Conservation (phyloP, 164 flowering plant species). For the Macadamia tetraphylla region DNA sequence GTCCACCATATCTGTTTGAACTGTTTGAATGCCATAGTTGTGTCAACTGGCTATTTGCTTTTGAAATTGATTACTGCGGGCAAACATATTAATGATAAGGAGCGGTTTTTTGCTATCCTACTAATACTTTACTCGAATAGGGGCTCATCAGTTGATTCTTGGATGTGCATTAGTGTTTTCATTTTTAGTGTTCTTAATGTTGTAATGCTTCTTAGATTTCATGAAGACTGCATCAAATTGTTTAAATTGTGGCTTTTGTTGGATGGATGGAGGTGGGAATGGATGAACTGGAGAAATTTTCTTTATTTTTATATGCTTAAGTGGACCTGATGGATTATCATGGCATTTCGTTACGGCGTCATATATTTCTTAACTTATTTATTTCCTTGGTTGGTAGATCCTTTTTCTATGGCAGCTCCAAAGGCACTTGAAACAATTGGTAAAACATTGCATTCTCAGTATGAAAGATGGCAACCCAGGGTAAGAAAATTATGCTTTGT, state of each 20-base stretch:
- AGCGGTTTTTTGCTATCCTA: too few relatives aligned
- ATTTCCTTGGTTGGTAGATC: slow-evolving; percentile 49
- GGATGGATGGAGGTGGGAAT: neutral
- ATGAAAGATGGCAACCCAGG: slow-evolving; percentile 98
- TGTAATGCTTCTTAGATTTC: neutral
- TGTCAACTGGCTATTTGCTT: too few relatives aligned
- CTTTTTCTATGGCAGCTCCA: slow-evolving; percentile 86
- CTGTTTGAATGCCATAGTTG: too few relatives aligned
- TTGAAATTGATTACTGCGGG: too few relatives aligned
- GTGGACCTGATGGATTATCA: neutral
- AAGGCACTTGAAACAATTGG: slow-evolving; percentile 92
- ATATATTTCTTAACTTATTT: neutral
- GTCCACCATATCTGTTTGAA: too few relatives aligned
- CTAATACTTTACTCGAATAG: too few relatives aligned
- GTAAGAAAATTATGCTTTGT: slow-evolving; percentile 29
- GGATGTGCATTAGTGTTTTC: too few relatives aligned
- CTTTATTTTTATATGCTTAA: neutral
- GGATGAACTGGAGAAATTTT: neutral
- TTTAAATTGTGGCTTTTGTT: neutral
- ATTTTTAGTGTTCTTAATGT: neutral
- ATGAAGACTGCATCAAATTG: neutral
- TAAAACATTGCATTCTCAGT: slow-evolving; percentile 61
- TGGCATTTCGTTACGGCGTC: neutral
- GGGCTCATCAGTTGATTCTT: too few relatives aligned
- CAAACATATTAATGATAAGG: too few relatives aligned